Conservation (phyloP, 2,329 filamentous ascomycete genomes). For the Pseudogymnoascus pannorum region DNA sequence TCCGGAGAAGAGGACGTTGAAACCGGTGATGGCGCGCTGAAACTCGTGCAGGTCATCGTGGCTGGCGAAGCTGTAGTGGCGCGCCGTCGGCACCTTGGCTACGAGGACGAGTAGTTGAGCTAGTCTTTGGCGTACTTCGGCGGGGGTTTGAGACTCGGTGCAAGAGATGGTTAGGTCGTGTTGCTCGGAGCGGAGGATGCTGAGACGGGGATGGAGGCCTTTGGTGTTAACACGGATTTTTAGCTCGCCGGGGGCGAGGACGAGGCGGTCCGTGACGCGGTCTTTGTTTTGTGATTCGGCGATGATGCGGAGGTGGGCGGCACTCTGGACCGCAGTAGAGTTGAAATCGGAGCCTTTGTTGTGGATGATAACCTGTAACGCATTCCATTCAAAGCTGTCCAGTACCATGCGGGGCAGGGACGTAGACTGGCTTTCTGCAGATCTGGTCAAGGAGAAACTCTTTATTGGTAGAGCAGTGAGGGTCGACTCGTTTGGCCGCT, state of each 20-base stretch:
- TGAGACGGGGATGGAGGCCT: conserved; percentile 50
- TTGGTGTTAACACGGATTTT: conserved; percentile 48
- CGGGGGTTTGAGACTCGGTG: conserved; percentile 56
- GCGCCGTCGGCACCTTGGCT: conserved; percentile 40
- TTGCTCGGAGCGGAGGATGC: conserved; percentile 65
- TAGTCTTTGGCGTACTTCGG: conserved; percentile 56
- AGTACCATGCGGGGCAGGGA: conserved; percentile 13
- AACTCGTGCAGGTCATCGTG: conserved; percentile 68
- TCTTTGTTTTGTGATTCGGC: conserved; percentile 64
- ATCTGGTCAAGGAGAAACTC: conserved; percentile 54
- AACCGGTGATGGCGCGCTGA: conserved; percentile 72
- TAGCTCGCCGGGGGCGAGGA: conserved; percentile 69
- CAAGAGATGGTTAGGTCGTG: conserved; percentile 70
- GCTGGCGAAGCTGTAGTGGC: conserved; percentile 62
- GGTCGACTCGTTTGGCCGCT: conserved; percentile 49
- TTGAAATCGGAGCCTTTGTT: conserved; percentile 49
- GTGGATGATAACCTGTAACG: conserved; percentile 64
- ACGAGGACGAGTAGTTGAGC: conserved; percentile 41
- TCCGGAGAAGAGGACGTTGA: conserved; percentile 65
- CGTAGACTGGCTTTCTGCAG: conserved; percentile 34
- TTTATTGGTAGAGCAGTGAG: conserved; percentile 61
- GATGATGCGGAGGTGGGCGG: conserved; percentile 68
- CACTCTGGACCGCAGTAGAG: conserved; percentile 47
- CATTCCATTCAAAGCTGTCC: conserved; percentile 51
- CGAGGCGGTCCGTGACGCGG: conserved; percentile 75